phyloP scores from a whole-genome alignment of 306 rosid species.

The Casuarina glauca region DNA sequence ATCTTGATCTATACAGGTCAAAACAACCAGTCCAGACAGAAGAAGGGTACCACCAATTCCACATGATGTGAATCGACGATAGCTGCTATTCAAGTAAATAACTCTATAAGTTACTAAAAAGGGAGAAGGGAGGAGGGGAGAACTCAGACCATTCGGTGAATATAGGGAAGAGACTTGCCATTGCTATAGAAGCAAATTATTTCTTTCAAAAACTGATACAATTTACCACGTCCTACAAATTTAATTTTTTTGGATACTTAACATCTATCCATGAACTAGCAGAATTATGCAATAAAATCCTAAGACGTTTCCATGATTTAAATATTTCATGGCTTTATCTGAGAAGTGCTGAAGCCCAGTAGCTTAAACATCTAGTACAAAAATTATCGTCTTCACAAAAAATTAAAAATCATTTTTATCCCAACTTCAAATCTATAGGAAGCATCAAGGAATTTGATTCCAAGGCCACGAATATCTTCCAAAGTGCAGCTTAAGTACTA shows the following conservation, averaged over 20 bases:
- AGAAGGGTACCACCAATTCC: slow-evolving; percentile 75
- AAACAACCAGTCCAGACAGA: slow-evolving; percentile 59
- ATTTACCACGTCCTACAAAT: background rate
- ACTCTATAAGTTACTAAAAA: background rate
- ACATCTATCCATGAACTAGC: background rate
- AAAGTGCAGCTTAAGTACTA: slow-evolving; percentile 11
- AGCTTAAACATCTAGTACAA: background rate
- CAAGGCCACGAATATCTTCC: slow-evolving; percentile 13
- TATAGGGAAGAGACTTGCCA: background rate
- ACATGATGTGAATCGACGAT: slow-evolving; percentile 57
- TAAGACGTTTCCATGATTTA: background rate
- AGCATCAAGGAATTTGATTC: slow-evolving; percentile 11
- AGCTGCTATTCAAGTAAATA: slow-evolving; percentile 43
- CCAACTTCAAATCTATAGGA: slow-evolving; percentile 18
- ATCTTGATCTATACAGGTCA: slow-evolving; percentile 76
- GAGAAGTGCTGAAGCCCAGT: background rate
- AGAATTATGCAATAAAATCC: background rate
- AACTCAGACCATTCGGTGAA: background rate
- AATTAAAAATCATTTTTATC: slow-evolving; percentile 11
- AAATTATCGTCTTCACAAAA: background rate
- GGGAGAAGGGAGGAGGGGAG: background rate
- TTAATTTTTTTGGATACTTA: background rate
- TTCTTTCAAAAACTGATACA: background rate
- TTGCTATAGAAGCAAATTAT: background rate
- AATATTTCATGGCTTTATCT: background rate